Evolutionary conservation across 768 basidiomycete species (phyloP), one percentile per base, ranked within the genome.

Genomic region (Xanthoconium stramineum): DNA sequence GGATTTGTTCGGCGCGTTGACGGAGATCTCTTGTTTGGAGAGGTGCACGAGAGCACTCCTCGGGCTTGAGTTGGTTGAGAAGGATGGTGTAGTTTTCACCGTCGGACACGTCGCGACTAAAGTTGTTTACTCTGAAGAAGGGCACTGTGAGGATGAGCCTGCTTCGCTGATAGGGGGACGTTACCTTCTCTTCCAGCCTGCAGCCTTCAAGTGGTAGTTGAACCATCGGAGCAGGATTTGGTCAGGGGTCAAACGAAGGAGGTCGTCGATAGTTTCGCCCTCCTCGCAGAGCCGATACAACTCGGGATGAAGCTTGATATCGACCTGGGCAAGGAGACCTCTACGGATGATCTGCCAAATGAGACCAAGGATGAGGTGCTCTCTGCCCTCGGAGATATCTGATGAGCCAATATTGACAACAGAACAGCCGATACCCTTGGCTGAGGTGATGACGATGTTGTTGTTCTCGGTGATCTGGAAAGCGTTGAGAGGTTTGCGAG

Each of bases 401-500:
- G 84, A 80, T 0, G 96, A 89, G 28, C 97, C 97, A 61, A 99
- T 98, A 75, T 99, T 99, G 74, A 99, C 96, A 52, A 98, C 94
- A 3, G 93, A 96, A 69, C 97, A 97, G 37, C 97, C 96, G 61
- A 99, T 98, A 71, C 90, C 95, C 75, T 98, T 98, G 37, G 96
- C 86, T 28, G 97, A 98, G 13, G 92, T 89, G 74, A 99, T 97
- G 68, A 98, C 96, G 68, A 99, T 97, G 74, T 98, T 99, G 80
- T 99, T 98, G 78, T 98, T 98, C 72, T 99, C 97, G 0, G 97
- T 98, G 65, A 98, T 98, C 67, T 99, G 94, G 83, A 99, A 99
- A 0, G 93, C 92, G 69, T 99, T 99, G 46, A 99, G 80, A 0
- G 90, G 83, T 74, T 94, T 96, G 38, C 84, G 82, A 3, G 81